Base-by-base conservation (phyloP, 148 eudicot genomes). In the Vaccinium vitisidaea region DNA sequence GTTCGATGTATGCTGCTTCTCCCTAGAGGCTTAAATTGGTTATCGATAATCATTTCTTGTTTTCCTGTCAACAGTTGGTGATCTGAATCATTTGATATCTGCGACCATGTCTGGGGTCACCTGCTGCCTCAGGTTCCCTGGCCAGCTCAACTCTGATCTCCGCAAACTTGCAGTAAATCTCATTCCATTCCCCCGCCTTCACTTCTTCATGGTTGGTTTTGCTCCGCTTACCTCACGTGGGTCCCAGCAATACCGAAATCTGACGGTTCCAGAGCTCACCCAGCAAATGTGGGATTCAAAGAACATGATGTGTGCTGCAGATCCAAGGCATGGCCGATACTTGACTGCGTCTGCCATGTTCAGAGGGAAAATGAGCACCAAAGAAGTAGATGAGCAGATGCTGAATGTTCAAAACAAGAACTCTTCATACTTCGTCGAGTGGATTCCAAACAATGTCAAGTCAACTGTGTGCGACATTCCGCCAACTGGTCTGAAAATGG, bases 261-360 rank as follows among this genome's bases (percentile, higher is more conserved):
- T 93, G 15, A 85, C 94, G 0, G 97, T 94, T 27, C 97, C 97
- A 0, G 95, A 94, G 86, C 93, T 94, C 58, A 93, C 95, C 50
- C 94, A 93, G 43, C 95, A 93, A 79, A 94, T 94, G 95, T 94
- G 98, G 98, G 98, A 94, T 85, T 82, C 98, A 5, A 94, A 94
- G 88, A 94, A 94, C 94, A 94, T 94, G 98, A 94, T 94, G 98
- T 94, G 98, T 65, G 98, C 98, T 1, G 98, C 95, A 75, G 98
- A 94, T 79, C 98, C 98, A 5, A 86, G 98, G 30, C 95, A 94
- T 16, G 98, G 98, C 11, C 93, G 98, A 2, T 93, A 94, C 85
- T 61, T 94, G 86, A 94, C 98, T 7, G 95, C 95, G 7, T 94
- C 95, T 0, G 98, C 98, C 50, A 93, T 94, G 87, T 94, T 90